These are phyloP conservation scores for Penicillium antarcticum DNA, from an alignment of 495 filamentous ascomycete species.

Conservation along the genomic window DNA sequence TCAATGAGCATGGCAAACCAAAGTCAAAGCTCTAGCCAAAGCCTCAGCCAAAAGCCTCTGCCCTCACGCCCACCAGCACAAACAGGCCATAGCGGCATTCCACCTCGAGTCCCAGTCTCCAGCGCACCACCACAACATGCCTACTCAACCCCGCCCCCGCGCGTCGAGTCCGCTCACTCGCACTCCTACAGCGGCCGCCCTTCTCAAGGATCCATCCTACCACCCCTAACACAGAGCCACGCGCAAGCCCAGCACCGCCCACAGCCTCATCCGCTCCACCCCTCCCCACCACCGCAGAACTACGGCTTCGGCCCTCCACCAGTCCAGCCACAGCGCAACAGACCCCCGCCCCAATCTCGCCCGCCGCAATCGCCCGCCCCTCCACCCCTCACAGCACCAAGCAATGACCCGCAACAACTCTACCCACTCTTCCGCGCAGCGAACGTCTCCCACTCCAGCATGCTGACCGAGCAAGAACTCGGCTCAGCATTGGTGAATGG, in stretches of 20 bases:
- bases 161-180: slow-evolving; percentile 26
- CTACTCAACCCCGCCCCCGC: slow-evolving; percentile 23
- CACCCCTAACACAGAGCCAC: slow-evolving; percentile 16
- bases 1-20: slow-evolving; percentile 30
- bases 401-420: slow-evolving; percentile 55
- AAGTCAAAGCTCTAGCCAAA: slow-evolving; percentile 1
- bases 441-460: slow-evolving; percentile 76
- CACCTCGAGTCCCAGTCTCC: slow-evolving; percentile 29
- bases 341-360: slow-evolving; percentile 58
- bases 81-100: slow-evolving; percentile 19
- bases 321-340: slow-evolving; percentile 40
- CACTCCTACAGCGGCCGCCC: slow-evolving; percentile 30
- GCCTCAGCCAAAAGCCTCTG: slow-evolving; percentile 19
- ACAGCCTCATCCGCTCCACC: slow-evolving; percentile 35
- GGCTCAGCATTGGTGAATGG: slow-evolving; percentile 92
- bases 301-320: slow-evolving; percentile 59
- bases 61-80: slow-evolving; percentile 28
- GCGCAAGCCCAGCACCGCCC: slow-evolving; percentile 33
- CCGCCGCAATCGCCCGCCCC: slow-evolving; percentile 51
- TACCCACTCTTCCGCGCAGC: slow-evolving; percentile 88
- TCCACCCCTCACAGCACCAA: slow-evolving; percentile 63
- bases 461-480: slow-evolving; percentile 84
- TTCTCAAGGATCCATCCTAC: slow-evolving; percentile 13
- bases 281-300: slow-evolving; percentile 56
- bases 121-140: slow-evolving; percentile 25